These are phyloP conservation scores for Gynochthodes officinalis DNA, from an alignment of 257 asterid species.

Conservation along the genomic window DNA sequence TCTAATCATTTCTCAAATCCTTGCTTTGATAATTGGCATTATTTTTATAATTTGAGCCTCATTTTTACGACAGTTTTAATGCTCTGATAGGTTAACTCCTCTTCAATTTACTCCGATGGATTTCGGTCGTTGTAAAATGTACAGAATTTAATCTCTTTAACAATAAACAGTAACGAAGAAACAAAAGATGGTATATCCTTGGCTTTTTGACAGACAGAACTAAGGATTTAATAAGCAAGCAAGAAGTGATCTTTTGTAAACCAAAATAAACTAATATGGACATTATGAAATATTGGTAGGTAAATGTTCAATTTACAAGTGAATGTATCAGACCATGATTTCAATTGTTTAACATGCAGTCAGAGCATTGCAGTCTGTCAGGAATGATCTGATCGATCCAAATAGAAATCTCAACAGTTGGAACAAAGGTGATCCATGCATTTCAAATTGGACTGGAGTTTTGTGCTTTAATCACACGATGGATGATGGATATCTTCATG, in stretches of 20 bases:
- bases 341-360: conserved; percentile 46
- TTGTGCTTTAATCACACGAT: conserved; percentile 56
- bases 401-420: conserved; percentile 54
- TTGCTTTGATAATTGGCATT: background rate
- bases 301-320: background rate
- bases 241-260: background rate
- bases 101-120: background rate
- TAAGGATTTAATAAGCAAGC: background rate
- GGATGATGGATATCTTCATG: conserved; percentile 68
- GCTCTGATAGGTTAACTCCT: background rate
- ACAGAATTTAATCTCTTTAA: background rate
- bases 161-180: background rate
- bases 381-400: conserved; percentile 57
- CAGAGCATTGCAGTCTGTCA: conserved; percentile 58
- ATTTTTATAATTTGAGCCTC: no score
- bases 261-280: background rate
- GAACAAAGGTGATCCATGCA: conserved; percentile 86
- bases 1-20: background rate
- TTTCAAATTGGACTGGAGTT: conserved; percentile 75
- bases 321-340: background rate
- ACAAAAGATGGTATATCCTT: background rate
- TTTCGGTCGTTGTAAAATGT: background rate
- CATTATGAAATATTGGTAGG: background rate
- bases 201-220: background rate
- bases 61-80: no score